Evolutionary conservation across 768 basidiomycete species (phyloP), one percentile per base, ranked within the genome.

Genomic region (Lyophyllum decastes): DNA sequence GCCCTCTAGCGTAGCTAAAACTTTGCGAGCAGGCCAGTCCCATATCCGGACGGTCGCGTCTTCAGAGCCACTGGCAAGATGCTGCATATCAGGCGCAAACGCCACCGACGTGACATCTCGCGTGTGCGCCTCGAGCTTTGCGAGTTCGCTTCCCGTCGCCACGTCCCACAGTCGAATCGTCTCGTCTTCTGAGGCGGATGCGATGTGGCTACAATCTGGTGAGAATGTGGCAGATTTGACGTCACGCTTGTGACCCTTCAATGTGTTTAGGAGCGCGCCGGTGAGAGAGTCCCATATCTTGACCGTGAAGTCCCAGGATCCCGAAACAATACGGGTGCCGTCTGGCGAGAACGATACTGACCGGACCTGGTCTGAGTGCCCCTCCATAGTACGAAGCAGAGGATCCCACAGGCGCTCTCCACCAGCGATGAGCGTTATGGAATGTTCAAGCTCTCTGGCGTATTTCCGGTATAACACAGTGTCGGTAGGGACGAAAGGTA

Each of bases 161-260:
- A 52, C 53, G 22, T 59, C 58, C 58, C 58, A 59, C 14, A 59
- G 27, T 10, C 58, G 48, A n/a, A 59, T 8, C 4, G 58, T 59
- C 35, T 51, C 48, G 30, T 59, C 58, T 33, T 54, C 52, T 11
- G 58, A 59, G 17, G 52, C 52, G 11, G 58, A 59, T 27, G 48
- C 58, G 24, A 59, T 50, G n/a, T 45, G 48, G 27, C 47, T 50
- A 17, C 53, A 40, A 27, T 59, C 58, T 2, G 52, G 48, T 6
- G 58, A 59, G 38, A 53, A 53, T 14, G 30, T 26, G 34, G 30
- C 50, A 11, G 50, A 52, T 17, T n/a, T 24, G 24, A 52, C 30
- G 17, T 12, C 45, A 1, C 35, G 27, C 16, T 7, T 22, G 17
- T 55, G 46, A 11, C 48, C 48, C 11, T 27, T 12, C 21, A 49